Evolutionary conservation across 2,329 filamentous ascomycete species (phyloP).

Genomic region (Colletotrichum sublineola): DNA sequence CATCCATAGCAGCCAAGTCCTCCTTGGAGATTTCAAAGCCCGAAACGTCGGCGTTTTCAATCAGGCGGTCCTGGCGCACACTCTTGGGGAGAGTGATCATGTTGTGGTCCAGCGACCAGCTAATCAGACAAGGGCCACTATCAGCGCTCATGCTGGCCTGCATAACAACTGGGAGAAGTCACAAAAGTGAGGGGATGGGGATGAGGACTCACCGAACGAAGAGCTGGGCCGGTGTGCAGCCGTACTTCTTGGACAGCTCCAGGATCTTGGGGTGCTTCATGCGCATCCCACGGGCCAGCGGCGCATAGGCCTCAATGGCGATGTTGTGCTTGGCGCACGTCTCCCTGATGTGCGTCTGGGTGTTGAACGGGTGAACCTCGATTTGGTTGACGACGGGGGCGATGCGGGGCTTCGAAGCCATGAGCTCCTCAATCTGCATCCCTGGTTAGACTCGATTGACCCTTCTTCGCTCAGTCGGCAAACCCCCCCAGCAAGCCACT

Average conservation of each 20-base stretch:
- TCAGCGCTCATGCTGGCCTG: neutral
- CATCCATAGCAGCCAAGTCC: slow-evolving; percentile 75
- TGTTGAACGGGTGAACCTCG: slow-evolving; percentile 87
- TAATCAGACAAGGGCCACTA: slow-evolving; percentile 43
- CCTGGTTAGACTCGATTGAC: neutral
- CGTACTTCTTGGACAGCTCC: slow-evolving; percentile 75
- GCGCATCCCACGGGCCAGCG: slow-evolving; percentile 77
- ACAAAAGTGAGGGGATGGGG: too few species aligned
- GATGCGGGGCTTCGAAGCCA: slow-evolving; percentile 72
- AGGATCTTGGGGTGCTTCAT: slow-evolving; percentile 77
- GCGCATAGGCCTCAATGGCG: slow-evolving; percentile 83
- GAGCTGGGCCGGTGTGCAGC: slow-evolving; percentile 78
- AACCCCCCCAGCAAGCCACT: slow-evolving; percentile 48
- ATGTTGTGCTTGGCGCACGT: slow-evolving; percentile 77
- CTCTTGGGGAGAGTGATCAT: slow-evolving; percentile 83
- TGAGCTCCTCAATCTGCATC: slow-evolving; percentile 74
- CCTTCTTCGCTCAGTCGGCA: neutral
- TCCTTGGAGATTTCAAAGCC: slow-evolving; percentile 71
- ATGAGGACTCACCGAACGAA: slow-evolving; percentile 65
- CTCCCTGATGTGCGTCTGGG: slow-evolving; percentile 73
- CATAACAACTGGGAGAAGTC: too few species aligned
- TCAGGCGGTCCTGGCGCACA: slow-evolving; percentile 70
- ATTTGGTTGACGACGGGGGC: slow-evolving; percentile 83
- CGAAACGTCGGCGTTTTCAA: slow-evolving; percentile 74
- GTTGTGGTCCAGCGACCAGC: slow-evolving; percentile 83